Evolutionary conservation across 768 basidiomycete species (phyloP), one percentile per base, ranked within the genome.

Genomic region (Podaxis sp.): DNA sequence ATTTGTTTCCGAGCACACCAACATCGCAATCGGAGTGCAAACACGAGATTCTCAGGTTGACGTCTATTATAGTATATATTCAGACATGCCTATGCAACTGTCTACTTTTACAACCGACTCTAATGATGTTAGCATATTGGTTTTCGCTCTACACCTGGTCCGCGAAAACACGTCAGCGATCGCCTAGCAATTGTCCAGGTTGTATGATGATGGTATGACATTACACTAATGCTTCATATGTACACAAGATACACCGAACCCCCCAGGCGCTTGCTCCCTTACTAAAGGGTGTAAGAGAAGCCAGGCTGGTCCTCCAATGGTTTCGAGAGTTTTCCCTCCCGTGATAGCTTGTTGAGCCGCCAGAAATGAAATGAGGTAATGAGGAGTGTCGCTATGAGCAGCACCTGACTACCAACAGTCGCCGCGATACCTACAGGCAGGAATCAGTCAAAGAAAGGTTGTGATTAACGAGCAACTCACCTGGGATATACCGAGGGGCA

Each of bases 311-410:
- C 64, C 38, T 65, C 64, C 51, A 61, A 48, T n/a, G 58, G 64
- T 33, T 57, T 38, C 15, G 26, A 53, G 24, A 61, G 54, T 24
- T 40, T 65, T 11, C 64, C 64, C 39, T 60, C 53, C n/a, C 64
- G 52, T 24, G 72, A 61, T 30, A 77, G 68, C 55, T 68, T 73
- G 64, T 65, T 65, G 15, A 42, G 52, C 15, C 52, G 22, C 46
- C 46, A 51, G 40, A 61, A 65, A 42, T 65, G 46, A 26, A 56
- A 17, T n/a, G 59, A 49, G 9, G 64, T 61, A 22, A 55, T 19
- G 22, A 61, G 48, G n/a, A 61, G 19, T n/a, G 60, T 54, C 26
- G 42, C 3, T 5, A 65, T 49, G n/a, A 65, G 53, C 13, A 65
- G 64, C 13, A 36, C 24, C 40, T 61, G 64, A 30, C 52, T 51